Evolutionary conservation across 306 rosid genomes (phyloP).

Genomic region (Clitoria ternatea): DNA sequence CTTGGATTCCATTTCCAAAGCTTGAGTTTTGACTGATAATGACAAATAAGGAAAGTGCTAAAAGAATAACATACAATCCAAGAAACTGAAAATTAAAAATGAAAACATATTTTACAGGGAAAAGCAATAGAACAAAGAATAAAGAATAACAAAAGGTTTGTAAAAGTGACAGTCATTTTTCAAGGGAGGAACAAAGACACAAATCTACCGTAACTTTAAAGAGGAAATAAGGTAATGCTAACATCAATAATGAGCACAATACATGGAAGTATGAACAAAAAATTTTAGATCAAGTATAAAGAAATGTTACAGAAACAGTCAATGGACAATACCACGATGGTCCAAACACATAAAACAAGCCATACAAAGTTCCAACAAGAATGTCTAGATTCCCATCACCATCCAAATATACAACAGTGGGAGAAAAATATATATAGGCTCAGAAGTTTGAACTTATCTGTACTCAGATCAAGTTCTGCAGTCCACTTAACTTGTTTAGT

Average conservation of each 20-base stretch:
- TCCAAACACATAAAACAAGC: constrained; percentile 92
- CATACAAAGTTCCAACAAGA: constrained; percentile 91
- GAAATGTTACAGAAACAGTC: background rate
- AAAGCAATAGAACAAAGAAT: background rate
- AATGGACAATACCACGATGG: constrained; percentile 66
- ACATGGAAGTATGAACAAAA: background rate
- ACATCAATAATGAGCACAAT: background rate
- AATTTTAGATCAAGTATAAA: background rate
- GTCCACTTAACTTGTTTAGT: constrained; percentile 96
- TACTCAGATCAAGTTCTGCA: constrained; percentile 83
- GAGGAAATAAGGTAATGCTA: background rate
- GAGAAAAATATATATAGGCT: constrained; percentile 84
- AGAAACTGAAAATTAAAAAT: constrained; percentile 9
- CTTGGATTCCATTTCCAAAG: background rate
- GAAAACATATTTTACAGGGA: background rate
- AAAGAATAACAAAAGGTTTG: background rate
- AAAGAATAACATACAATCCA: constrained; percentile 9
- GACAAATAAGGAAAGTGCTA: background rate
- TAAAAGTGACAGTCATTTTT: background rate
- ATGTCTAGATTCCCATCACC: constrained; percentile 96
- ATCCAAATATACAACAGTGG: constrained; percentile 88
- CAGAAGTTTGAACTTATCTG: constrained; percentile 65
- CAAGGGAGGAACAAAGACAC: constrained; percentile 7
- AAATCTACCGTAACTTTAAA: background rate
- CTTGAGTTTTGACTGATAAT: background rate